A percentile compares a stretch with the other conserved stretches of the same genome.
Evolutionary conservation across 2,329 filamentous ascomycete genomes (phyloP).

Genomic region (Alternaria ventricosa): DNA sequence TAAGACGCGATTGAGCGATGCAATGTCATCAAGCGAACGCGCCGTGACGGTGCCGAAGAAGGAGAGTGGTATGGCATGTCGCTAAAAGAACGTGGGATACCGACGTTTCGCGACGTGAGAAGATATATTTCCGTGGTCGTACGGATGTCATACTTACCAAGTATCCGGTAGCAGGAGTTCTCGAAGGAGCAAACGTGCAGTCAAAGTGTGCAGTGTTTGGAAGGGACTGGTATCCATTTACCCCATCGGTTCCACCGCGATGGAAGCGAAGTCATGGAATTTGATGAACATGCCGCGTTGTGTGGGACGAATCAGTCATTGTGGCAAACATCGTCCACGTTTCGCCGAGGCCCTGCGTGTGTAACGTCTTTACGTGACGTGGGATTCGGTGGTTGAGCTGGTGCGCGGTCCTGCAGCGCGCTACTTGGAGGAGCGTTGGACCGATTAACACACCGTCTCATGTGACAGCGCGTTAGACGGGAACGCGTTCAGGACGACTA

Average conservation of each 20-base stretch:
- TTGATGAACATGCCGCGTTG: slow-evolving; percentile 32
- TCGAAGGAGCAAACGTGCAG: not conserved
- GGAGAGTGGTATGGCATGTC: not conserved
- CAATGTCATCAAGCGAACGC: not conserved
- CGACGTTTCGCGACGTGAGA: not conserved
- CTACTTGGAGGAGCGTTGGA: not conserved
- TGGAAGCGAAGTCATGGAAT: slow-evolving; percentile 6
- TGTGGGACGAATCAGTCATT: slow-evolving; percentile 13
- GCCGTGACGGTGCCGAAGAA: not conserved
- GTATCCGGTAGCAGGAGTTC: not conserved
- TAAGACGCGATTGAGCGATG: not conserved
- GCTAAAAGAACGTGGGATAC: not conserved
- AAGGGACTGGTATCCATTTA: slow-evolving; percentile 4
- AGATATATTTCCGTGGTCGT: not conserved
- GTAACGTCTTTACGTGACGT: slow-evolving; percentile 40
- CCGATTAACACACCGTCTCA: not conserved
- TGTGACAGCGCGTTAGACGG: slow-evolving; percentile 8
- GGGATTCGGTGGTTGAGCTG: slow-evolving; percentile 26
- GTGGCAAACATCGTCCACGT: slow-evolving; percentile 27
- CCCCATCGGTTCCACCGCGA: slow-evolving; percentile 22
- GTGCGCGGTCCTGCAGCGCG: not conserved
- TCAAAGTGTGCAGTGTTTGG: not conserved
- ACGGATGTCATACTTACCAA: not conserved
- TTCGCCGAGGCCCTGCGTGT: slow-evolving; percentile 17
- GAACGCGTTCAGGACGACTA: not conserved